These are phyloP conservation scores for Picea glauca DNA, from an alignment of 75 land plant species.

Conservation along the genomic window DNA sequence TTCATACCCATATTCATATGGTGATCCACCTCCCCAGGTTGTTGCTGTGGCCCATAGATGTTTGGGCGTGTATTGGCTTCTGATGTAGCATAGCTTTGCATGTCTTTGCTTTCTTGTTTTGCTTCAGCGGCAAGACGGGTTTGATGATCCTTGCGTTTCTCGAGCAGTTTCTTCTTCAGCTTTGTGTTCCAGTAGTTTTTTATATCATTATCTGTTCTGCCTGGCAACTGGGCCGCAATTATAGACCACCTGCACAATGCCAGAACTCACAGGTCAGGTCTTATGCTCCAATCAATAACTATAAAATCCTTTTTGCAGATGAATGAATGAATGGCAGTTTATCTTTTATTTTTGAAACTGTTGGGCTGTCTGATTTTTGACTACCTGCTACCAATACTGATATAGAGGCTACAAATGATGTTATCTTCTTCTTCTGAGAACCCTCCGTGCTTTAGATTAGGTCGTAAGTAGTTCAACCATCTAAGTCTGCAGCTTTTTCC, in stretches of 20 bases:
- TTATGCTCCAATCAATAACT: neutral
- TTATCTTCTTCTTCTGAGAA: constrained; percentile 65
- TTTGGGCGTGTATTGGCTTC: neutral
- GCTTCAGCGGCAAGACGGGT: neutral
- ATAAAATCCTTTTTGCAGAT: neutral
- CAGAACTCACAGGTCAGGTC: neutral
- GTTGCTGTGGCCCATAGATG: neutral
- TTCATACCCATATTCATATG: neutral
- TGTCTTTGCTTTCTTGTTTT: neutral
- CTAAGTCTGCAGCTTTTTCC: constrained; percentile 79
- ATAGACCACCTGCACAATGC: constrained; percentile 71
- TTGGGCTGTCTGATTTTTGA: neutral
- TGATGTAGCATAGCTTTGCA: neutral
- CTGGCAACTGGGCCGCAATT: constrained; percentile 90
- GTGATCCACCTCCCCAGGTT: neutral
- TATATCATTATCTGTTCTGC: constrained; percentile 95
- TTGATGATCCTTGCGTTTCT: neutral
- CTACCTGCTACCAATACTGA: constrained; percentile 66
- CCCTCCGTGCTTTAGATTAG: constrained; percentile 70
- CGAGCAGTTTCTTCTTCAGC: constrained; percentile 83
- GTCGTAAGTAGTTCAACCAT: constrained; percentile 79
- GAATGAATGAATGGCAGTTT: neutral
- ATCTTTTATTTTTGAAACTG: neutral
- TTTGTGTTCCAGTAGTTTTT: constrained; percentile 99
- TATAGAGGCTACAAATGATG: constrained; percentile 58